Evolutionary conservation across 2,329 filamentous ascomycete genomes (phyloP).

Genomic region (Cercospora brassicicola): DNA sequence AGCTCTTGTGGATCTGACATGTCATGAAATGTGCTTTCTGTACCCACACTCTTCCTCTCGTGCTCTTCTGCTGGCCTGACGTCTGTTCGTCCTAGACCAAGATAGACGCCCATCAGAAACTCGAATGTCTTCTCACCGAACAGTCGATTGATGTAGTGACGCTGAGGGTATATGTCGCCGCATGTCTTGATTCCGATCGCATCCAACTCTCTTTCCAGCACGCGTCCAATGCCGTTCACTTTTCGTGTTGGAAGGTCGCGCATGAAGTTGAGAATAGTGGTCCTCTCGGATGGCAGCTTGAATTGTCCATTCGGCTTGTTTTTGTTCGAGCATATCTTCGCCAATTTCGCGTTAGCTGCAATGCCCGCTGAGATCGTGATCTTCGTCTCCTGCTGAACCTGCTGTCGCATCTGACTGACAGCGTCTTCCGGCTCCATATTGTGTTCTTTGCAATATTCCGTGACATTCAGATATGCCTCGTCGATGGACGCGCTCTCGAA

Average conservation of each 20-base stretch:
- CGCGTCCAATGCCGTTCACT: conserved; percentile 91
- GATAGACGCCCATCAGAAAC: conserved; percentile 79
- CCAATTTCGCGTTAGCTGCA: conserved; percentile 86
- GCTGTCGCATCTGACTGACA: conserved; percentile 72
- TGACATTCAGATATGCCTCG: conserved; percentile 95
- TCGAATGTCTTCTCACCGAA: conserved; percentile 91
- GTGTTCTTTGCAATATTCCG: conserved; percentile 72
- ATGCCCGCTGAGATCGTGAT: conserved; percentile 94
- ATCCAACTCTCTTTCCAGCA: conserved; percentile 85
- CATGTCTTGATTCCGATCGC: conserved; percentile 86
- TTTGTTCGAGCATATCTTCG: conserved; percentile 92
- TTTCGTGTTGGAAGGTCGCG: conserved; percentile 78
- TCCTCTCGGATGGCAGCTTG: conserved; percentile 68
- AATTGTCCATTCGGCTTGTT: conserved; percentile 98
- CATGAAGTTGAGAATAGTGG: conserved; percentile 78
- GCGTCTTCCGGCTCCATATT: conserved; percentile 68
- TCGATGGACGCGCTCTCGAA: conserved; percentile 95
- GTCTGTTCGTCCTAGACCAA: conserved; percentile 81
- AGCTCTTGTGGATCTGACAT: conserved; percentile 68
- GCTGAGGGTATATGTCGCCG: conserved; percentile 77
- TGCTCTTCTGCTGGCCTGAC: conserved; percentile 79
- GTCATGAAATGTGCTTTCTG: conserved; percentile 86
- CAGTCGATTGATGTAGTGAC: conserved; percentile 70
- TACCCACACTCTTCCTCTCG: conserved; percentile 90
- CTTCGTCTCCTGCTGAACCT: conserved; percentile 72